A percentile compares a stretch with the other conserved stretches of the same genome.
Evolutionary conservation across 352 stramenopile genomes (phyloP).

Genomic region (Globisporangium radiosum): DNA sequence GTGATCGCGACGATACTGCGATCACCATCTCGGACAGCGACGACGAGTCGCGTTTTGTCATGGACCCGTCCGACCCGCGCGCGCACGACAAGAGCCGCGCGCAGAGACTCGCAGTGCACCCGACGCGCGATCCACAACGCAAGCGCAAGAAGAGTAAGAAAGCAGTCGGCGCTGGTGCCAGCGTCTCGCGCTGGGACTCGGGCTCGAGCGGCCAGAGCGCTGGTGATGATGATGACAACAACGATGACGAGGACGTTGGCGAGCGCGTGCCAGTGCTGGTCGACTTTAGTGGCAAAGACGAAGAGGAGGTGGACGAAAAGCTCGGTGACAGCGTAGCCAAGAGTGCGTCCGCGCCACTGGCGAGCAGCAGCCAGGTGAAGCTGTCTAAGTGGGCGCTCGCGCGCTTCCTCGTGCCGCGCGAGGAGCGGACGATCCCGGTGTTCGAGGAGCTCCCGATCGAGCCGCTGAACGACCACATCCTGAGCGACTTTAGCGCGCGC

Average conservation of each 20-base stretch:
- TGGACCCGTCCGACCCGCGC: conserved; percentile 73
- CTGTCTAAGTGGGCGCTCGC: conserved; percentile 67
- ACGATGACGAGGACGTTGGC: conserved; percentile 33
- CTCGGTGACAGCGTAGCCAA: conserved; percentile 18
- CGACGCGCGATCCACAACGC: conserved; percentile 14
- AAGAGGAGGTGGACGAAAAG: conserved; percentile 16
- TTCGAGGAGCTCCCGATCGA: conserved; percentile 63
- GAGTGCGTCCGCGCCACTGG: not conserved
- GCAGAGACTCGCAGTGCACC: conserved; percentile 22
- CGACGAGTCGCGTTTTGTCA: conserved; percentile 43
- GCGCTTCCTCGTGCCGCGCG: conserved; percentile 58
- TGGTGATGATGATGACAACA: conserved; percentile 7
- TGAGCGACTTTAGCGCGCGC: conserved; percentile 73
- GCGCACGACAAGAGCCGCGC: conserved; percentile 32
- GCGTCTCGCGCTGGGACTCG: conserved; percentile 53
- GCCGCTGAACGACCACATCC: conserved; percentile 79
- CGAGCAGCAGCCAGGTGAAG: conserved; percentile 19
- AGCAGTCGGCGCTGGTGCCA: conserved; percentile 1
- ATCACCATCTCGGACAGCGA: conserved; percentile 21
- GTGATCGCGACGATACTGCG: not conserved
- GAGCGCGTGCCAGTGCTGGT: conserved; percentile 27
- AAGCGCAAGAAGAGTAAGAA: conserved; percentile 18
- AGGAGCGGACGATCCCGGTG: conserved; percentile 41
- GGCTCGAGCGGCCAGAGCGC: conserved; percentile 18
- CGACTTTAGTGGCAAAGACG: conserved; percentile 7